A percentile compares a stretch with the other conserved stretches of the same genome.
Conservation (phyloP, 2,329 filamentous ascomycete genomes). For the Whalleya microplaca region DNA sequence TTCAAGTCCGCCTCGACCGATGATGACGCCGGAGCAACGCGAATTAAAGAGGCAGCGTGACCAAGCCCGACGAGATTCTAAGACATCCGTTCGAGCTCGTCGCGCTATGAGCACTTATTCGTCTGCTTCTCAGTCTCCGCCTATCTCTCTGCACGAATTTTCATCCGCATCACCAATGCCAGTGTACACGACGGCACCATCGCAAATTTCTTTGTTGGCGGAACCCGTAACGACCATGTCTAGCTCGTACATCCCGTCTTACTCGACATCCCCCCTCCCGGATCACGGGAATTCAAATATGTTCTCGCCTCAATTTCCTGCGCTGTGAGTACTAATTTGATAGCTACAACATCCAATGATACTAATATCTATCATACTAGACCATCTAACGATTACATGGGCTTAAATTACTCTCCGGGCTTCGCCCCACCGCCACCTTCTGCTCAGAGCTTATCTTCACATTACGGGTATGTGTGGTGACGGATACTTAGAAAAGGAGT, state of each 20-base stretch:
- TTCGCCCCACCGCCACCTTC: constrained; percentile 37
- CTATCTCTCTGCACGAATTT: constrained; percentile 47
- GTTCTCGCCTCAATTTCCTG: constrained; percentile 36
- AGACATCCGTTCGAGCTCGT: constrained; percentile 54
- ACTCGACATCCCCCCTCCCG: constrained; percentile 49
- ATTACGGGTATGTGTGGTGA: constrained; percentile 45
- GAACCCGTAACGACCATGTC: constrained; percentile 52
- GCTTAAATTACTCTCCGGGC: constrained; percentile 48
- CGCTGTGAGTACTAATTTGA: constrained; percentile 25
- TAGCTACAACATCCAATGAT: neutral
- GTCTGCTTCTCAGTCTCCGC: constrained; percentile 43
- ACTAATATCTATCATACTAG: constrained; percentile 32
- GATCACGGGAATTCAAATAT: constrained; percentile 42
- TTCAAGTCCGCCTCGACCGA: constrained; percentile 59
- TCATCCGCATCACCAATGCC: constrained; percentile 48
- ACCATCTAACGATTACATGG: constrained; percentile 46
- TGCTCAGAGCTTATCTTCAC: constrained; percentile 36
- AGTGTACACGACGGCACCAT: constrained; percentile 55
- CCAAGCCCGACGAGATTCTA: constrained; percentile 61
- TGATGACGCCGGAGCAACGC: constrained; percentile 62
- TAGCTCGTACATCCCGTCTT: constrained; percentile 52
- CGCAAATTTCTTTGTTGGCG: constrained; percentile 54
- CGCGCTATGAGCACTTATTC: constrained; percentile 52
- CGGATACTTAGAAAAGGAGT: constrained; percentile 2
- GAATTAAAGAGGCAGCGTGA: constrained; percentile 66